These are phyloP conservation scores for Ilex paraguariensis DNA, from an alignment of 305 asterid species.

Conservation along the genomic window DNA sequence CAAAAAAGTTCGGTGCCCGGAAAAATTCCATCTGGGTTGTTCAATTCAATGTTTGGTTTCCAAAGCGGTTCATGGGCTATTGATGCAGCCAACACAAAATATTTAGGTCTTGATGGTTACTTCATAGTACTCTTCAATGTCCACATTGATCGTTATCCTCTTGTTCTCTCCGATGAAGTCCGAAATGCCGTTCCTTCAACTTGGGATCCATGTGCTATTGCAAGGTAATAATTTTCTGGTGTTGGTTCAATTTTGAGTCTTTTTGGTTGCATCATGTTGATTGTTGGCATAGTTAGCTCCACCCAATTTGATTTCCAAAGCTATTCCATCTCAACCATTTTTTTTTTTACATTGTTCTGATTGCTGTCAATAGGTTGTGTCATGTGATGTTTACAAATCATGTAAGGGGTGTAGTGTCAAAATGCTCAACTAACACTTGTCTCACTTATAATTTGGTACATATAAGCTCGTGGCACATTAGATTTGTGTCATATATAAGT, in stretches of 20 bases:
- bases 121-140: conserved; percentile 51
- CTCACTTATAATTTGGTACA: no score
- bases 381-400: no score
- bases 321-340: no score
- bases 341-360: no score
- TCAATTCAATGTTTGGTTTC: conserved; percentile 85
- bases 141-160: conserved; percentile 64
- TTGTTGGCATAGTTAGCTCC: not conserved
- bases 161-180: conserved; percentile 59
- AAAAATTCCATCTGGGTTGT: conserved; percentile 72
- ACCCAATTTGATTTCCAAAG: no score
- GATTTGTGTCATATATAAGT: no score
- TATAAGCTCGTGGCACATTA: no score
- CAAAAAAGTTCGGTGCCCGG: conserved; percentile 68
- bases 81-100: conserved; percentile 61
- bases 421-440: no score
- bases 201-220: conserved; percentile 91
- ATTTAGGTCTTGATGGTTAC: conserved; percentile 71
- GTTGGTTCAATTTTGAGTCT: not conserved
- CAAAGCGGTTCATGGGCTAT: conserved; percentile 74
- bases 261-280: not conserved
- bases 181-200: conserved; percentile 66
- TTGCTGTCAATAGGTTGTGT: no score
- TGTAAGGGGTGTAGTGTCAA: no score
- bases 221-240: conserved; percentile 38